Percentiles rank a stretch among this genome's conserved stretches.
Evolutionary conservation across 2,329 filamentous ascomycete genomes (phyloP).

Genomic region (Fusarium buxicola): DNA sequence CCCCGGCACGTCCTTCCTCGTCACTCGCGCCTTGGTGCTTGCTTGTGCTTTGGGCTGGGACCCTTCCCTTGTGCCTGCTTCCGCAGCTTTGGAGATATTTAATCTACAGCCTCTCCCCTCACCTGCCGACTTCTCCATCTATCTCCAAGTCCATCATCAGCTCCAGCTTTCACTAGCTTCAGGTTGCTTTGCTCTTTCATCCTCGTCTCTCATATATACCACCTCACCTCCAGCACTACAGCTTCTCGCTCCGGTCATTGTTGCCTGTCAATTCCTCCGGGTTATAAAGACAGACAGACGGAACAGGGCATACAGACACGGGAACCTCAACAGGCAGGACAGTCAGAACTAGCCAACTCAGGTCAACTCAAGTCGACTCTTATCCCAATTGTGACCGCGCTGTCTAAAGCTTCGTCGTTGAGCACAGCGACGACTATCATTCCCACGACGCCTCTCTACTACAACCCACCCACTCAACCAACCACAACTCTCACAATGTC

Average conservation of each 20-base stretch:
- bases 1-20: slow-evolving; percentile 26
- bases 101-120: slow-evolving; percentile 49
- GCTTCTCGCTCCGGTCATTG: slow-evolving; percentile 6
- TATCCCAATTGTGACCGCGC: slow-evolving; percentile 20
- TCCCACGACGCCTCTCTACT: slow-evolving; percentile 14
- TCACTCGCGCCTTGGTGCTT: slow-evolving; percentile 32
- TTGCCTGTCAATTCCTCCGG: slow-evolving; percentile 29
- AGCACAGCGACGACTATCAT: slow-evolving; percentile 24
- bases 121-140: slow-evolving; percentile 37
- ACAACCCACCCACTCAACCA: slow-evolving; percentile 19
- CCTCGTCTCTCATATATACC: slow-evolving; percentile 22
- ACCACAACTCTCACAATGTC: slow-evolving; percentile 47
- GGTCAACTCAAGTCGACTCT: slow-evolving; percentile 8
- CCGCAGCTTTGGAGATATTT: slow-evolving; percentile 47
- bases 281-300: slow-evolving; percentile 30
- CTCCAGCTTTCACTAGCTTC: slow-evolving; percentile 31
- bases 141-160: slow-evolving; percentile 39
- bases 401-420: slow-evolving; percentile 32
- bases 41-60: neutral
- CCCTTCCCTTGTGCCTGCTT: slow-evolving; percentile 28
- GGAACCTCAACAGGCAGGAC: slow-evolving; percentile 21
- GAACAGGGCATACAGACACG: slow-evolving; percentile 28
- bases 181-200: slow-evolving; percentile 30
- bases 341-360: slow-evolving; percentile 7
- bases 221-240: slow-evolving; percentile 28